phyloP scores from a whole-genome alignment of 2,329 filamentous ascomycete species.

The Epichloe gansuensis region DNA sequence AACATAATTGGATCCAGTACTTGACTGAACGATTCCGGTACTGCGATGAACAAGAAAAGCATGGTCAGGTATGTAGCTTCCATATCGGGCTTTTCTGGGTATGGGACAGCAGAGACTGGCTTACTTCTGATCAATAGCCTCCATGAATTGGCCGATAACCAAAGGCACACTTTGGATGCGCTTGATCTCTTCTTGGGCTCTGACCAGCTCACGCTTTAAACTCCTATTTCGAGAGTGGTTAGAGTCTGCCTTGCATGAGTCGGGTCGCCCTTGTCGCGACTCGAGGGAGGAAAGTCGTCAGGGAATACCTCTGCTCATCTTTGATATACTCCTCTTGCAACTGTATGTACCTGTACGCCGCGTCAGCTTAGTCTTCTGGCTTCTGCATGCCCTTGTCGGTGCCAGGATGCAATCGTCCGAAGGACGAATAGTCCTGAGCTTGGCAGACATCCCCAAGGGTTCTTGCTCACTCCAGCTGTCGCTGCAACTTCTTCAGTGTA shows the following conservation, averaged over 20 bases:
- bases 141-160: constrained; percentile 99
- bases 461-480: constrained; percentile 70
- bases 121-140: constrained; percentile 98
- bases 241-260: background rate
- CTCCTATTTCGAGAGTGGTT: constrained; percentile 41
- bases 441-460: background rate
- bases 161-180: constrained; percentile 95
- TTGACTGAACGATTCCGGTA: constrained; percentile 96
- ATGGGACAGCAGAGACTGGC: constrained; percentile 13
- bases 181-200: constrained; percentile 98
- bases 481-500: constrained; percentile 88
- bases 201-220: constrained; percentile 90
- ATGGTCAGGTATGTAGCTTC: background rate
- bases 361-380: constrained; percentile 13
- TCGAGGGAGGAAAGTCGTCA: background rate
- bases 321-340: constrained; percentile 99
- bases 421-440: background rate
- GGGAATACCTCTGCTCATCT: constrained; percentile 77
- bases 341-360: constrained; percentile 62
- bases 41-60: constrained; percentile 30
- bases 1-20: constrained; percentile 96
- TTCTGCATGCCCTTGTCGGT: background rate
- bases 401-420: background rate
- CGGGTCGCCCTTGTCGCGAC: background rate
- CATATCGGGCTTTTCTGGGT: background rate